These are phyloP conservation scores for Pseudocercospora pini-densiflorae DNA, from an alignment of 2,329 filamentous ascomycete genomes.

Conservation along the genomic window DNA sequence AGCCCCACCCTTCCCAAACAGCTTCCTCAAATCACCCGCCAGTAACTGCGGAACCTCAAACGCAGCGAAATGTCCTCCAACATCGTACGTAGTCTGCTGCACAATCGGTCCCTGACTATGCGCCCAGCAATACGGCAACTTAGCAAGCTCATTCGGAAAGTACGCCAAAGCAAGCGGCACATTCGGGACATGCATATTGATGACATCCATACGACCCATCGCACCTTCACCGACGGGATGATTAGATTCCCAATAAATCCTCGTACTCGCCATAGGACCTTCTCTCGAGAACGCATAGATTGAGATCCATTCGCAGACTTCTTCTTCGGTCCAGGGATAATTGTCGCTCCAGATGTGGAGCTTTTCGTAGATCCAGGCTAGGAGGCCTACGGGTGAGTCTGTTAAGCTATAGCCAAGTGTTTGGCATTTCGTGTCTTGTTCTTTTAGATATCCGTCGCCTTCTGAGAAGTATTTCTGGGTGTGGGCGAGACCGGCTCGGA, in stretches of 20 bases:
- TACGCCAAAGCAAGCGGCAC: not conserved
- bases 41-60: not conserved
- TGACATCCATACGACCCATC: not conserved
- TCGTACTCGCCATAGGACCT: not conserved
- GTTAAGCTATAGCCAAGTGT: not conserved
- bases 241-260: not conserved
- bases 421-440: not conserved
- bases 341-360: not conserved
- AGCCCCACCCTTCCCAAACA: not conserved
- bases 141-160: constrained; percentile 9
- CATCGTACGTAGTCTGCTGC: constrained; percentile 21
- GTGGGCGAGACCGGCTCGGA: not conserved
- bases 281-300: not conserved
- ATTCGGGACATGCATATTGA: not conserved
- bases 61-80: constrained; percentile 12
- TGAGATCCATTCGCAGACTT: not conserved
- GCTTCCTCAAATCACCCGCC: not conserved
- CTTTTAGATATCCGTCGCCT: not conserved
- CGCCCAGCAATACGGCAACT: constrained; percentile 20
- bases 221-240: not conserved
- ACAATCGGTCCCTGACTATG: constrained; percentile 19
- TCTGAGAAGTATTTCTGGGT: not conserved
- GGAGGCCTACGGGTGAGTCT: not conserved
- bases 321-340: not conserved
- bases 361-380: not conserved